Conservation (phyloP, 495 filamentous ascomycete species). For the Aspergillus sparsus region DNA sequence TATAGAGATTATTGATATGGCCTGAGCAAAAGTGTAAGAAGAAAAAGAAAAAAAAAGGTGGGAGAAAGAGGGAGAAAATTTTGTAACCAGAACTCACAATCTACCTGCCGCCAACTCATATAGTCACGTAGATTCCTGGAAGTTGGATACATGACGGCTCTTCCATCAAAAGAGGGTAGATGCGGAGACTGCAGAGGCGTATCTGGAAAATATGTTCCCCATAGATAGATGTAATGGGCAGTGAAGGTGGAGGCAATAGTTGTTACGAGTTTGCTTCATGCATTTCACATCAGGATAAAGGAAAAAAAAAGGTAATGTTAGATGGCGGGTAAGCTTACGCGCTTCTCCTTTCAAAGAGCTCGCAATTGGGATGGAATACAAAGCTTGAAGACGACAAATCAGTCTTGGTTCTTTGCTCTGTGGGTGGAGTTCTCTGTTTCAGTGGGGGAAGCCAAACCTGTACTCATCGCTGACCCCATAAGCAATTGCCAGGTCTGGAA, state of each 20-base stretch:
- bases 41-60: slow-evolving; percentile 7
- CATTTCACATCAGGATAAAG: background rate
- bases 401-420: background rate
- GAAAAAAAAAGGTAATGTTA: background rate
- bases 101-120: slow-evolving; percentile 94
- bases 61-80: background rate
- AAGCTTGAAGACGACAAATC: slow-evolving; percentile 58
- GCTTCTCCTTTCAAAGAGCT: slow-evolving; percentile 81
- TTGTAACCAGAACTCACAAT: slow-evolving; percentile 63
- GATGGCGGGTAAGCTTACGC: slow-evolving; percentile 56
- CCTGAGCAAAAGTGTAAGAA: slow-evolving; percentile 45
- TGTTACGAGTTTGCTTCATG: slow-evolving; percentile 71
- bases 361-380: slow-evolving; percentile 76
- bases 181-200: slow-evolving; percentile 64
- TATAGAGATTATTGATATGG: slow-evolving; percentile 98
- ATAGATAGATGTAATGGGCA: slow-evolving; percentile 82
- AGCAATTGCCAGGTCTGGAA: slow-evolving; percentile 81
- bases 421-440: background rate
- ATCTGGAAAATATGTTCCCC: slow-evolving; percentile 72
- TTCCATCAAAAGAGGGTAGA: slow-evolving; percentile 86
- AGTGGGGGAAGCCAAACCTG: slow-evolving; percentile 53
- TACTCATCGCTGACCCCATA: slow-evolving; percentile 96
- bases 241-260: slow-evolving; percentile 93
- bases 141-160: slow-evolving; percentile 84
- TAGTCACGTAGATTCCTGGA: slow-evolving; percentile 83